Conservation (phyloP, 805 yeast species). For the Torulaspora microellipsoides region DNA sequence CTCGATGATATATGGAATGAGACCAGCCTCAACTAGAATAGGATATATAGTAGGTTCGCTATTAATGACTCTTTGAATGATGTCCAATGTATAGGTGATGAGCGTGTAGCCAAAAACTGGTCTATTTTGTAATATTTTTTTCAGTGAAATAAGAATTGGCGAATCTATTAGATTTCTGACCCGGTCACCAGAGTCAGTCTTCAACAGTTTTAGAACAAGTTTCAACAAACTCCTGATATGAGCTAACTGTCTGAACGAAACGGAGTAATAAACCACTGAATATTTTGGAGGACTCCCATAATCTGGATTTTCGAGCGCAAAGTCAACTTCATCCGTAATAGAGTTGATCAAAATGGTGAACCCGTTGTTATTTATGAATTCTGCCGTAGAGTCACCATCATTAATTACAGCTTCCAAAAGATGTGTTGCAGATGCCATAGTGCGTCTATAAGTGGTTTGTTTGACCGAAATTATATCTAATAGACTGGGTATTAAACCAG, state of each 20-base stretch:
- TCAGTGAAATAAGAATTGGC: slow-evolving; percentile 59
- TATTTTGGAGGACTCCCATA: slow-evolving; percentile 54
- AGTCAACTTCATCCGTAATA: slow-evolving; percentile 58
- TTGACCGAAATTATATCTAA: slow-evolving; percentile 54
- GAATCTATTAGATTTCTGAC: slow-evolving; percentile 84
- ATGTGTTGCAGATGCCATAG: slow-evolving; percentile 61
- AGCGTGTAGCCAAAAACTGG: slow-evolving; percentile 62
- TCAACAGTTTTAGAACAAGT: slow-evolving; percentile 57
- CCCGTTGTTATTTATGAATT: slow-evolving; percentile 65
- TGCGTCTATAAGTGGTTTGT: slow-evolving; percentile 48
- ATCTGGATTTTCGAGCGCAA: slow-evolving; percentile 55
- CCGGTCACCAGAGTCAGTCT: slow-evolving; percentile 76
- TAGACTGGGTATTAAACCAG: slow-evolving; percentile 69
- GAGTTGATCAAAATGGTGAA: slow-evolving; percentile 56
- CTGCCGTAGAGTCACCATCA: slow-evolving; percentile 49
- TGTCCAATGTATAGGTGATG: slow-evolving; percentile 55
- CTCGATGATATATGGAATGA: slow-evolving; percentile 59
- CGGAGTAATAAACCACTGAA: slow-evolving; percentile 46
- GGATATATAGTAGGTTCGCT: slow-evolving; percentile 88
- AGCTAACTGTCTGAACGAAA: slow-evolving; percentile 57
- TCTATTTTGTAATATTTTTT: slow-evolving; percentile 53
- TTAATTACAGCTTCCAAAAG: slow-evolving; percentile 45
- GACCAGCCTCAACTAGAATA: slow-evolving; percentile 71
- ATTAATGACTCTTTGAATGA: slow-evolving; percentile 68
- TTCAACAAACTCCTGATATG: slow-evolving; percentile 57